Conservation (phyloP, 768 basidiomycete species). For the Fistulinella prunicolor region DNA sequence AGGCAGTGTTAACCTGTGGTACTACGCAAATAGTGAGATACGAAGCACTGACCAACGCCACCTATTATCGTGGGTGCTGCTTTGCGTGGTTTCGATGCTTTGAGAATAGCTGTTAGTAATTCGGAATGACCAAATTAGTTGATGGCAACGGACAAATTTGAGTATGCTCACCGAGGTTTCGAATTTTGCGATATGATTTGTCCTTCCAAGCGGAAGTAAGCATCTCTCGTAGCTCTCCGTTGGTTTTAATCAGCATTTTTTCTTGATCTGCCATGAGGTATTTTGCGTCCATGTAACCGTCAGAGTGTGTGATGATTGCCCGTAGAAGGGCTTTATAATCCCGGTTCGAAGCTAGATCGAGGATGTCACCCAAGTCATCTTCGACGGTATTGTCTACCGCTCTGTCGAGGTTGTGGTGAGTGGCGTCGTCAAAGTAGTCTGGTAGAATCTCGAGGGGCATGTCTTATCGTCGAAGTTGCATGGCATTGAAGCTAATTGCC, state of each 20-base stretch:
- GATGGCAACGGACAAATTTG: neutral
- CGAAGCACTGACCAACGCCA: neutral
- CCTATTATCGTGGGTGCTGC: neutral
- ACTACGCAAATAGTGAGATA: neutral
- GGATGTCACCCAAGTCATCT: too few relatives aligned
- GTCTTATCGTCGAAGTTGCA: neutral
- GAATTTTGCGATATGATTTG: conserved; percentile 4
- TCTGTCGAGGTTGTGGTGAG: neutral
- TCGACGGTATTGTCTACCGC: too few relatives aligned
- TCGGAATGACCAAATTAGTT: neutral
- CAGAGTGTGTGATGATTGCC: neutral
- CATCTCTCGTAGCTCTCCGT: neutral
- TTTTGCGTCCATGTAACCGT: neutral
- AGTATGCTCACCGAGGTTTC: conserved; percentile 2
- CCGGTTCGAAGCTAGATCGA: too few relatives aligned
- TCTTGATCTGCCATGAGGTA: rapidly evolving
- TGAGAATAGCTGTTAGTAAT: neutral
- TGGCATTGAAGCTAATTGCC: too few relatives aligned
- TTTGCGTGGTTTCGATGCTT: neutral
- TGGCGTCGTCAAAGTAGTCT: neutral
- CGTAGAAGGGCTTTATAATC: neutral
- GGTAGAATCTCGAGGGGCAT: neutral
- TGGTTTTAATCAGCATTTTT: neutral
- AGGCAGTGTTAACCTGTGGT: neutral
- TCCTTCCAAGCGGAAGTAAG: neutral